phyloP scores from a whole-genome alignment of 495 filamentous ascomycete genomes.

The Xylaria longipes region DNA sequence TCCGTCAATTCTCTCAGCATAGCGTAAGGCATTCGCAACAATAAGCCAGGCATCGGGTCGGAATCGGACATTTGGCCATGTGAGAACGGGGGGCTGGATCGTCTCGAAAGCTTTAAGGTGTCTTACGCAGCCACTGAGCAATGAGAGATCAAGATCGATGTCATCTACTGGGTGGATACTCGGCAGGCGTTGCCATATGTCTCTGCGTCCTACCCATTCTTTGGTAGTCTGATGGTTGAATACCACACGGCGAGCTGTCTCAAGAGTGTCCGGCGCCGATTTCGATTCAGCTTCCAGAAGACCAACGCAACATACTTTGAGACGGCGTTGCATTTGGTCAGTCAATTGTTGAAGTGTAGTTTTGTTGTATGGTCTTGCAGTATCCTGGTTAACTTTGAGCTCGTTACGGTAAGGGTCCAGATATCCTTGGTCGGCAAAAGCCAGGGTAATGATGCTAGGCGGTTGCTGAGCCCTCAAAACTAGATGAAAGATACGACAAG shows the following conservation, averaged over 20 bases:
- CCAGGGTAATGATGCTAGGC: conserved; percentile 38
- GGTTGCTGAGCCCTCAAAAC: conserved; percentile 41
- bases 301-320: conserved; percentile 34
- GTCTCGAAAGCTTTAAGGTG: conserved; percentile 37
- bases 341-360: conserved; percentile 30
- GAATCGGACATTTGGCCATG: conserved; percentile 39
- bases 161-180: conserved; percentile 29
- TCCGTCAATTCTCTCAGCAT: conserved; percentile 37
- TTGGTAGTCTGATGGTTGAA: conserved; percentile 43
- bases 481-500: conserved; percentile 40
- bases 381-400: conserved; percentile 31
- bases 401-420: conserved; percentile 30
- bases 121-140: conserved; percentile 40
- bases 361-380: conserved; percentile 26
- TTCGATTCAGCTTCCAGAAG: conserved; percentile 37
- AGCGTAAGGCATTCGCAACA: conserved; percentile 38
- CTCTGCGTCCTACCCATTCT: conserved; percentile 36
- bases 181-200: conserved; percentile 40
- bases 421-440: conserved; percentile 38
- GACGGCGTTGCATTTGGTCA: conserved; percentile 36
- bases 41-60: conserved; percentile 42
- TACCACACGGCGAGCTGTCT: conserved; percentile 40
- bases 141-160: conserved; percentile 36
- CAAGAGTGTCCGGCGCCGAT: conserved; percentile 30
- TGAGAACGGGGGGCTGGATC: conserved; percentile 33